Conservation (phyloP, 176 grass and related monocot genomes). For the Themeda triandra region DNA sequence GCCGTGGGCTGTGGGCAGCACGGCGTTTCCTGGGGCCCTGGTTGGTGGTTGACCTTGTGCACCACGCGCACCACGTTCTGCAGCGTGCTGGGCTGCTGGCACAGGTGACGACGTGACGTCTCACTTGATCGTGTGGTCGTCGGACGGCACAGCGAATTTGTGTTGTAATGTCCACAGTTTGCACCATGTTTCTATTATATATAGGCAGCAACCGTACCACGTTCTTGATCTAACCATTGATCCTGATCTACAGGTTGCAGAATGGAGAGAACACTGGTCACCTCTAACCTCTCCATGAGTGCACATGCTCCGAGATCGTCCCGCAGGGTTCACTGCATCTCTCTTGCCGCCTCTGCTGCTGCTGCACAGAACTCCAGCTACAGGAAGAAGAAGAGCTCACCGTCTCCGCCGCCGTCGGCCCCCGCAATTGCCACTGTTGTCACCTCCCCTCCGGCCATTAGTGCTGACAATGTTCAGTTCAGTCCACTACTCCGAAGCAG, state of each 20-base stretch:
- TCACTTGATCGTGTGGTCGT: too few relatives aligned
- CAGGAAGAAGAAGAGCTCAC: conserved; percentile 28
- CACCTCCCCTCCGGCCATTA: conserved; percentile 35
- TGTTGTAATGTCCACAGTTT: too few relatives aligned
- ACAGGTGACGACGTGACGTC: too few relatives aligned
- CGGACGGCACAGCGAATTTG: too few relatives aligned
- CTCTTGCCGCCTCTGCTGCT: conserved; percentile 37
- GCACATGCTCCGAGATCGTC: conserved; percentile 15
- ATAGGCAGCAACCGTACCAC: background rate
- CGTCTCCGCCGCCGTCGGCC: conserved; percentile 16
- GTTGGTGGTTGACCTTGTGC: too few relatives aligned
- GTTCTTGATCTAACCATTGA: background rate
- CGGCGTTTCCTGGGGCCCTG: too few relatives aligned
- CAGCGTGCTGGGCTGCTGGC: too few relatives aligned
- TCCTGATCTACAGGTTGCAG: background rate
- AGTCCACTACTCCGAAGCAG: background rate
- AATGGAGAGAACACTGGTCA: conserved; percentile 45
- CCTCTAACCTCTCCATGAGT: conserved; percentile 28
- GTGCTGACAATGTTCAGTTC: conserved; percentile 10
- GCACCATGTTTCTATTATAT: too few relatives aligned
- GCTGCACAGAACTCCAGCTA: conserved; percentile 14
- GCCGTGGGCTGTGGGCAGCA: too few relatives aligned
- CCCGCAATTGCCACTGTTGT: conserved; percentile 16
- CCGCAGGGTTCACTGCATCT: conserved; percentile 25
- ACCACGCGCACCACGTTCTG: too few relatives aligned